Base-by-base conservation (phyloP, 73 alveolate species). In the Effrenium voratum region DNA sequence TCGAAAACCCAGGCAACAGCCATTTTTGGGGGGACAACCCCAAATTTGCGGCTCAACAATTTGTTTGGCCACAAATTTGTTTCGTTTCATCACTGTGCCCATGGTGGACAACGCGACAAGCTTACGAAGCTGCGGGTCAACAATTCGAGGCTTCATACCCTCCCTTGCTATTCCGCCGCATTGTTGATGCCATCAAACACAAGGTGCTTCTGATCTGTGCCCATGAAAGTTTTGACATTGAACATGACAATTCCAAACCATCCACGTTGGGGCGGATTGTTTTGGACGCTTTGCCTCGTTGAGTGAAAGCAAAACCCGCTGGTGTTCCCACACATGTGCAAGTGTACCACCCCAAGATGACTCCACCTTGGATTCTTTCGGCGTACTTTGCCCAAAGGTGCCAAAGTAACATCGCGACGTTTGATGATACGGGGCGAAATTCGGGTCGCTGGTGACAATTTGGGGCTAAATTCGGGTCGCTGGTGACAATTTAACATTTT, bases 101-200 rank as follows among this genome's bases (percentile, higher is more conserved):
- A 82, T 49, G 93, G 93, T 0, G 75, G 93, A 10, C 5, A 22
- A 38, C 76, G 93, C 46, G 75, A 80, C 45, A 45, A 46, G 13
- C 10, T 43, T 30, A 43, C 88, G 43, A 2, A 26, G 13, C 49
- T 36, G 41, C 5, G 40, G 59, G 19, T 38, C 12, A 34, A 40
- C 5, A 36, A 24, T 19, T 32, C 8, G 3, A 10, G 8, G 88
- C 34, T 41, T 59, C 59, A 36, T 36, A 10, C 84, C 40, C 50
- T 73, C 16, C 50, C 28, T 63, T 13, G 76, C 36, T 13, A 38
- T 32, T 10, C 36, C 6, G 30, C 76, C 28, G 38, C 28, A 22
- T 5, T 38, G 36, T 26, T 6, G 34, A 4, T 63, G 38, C 76
- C 4, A 22, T 32, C 38, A 3, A 24, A 28, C 36, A 10, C 5